A percentile compares a stretch with the other conserved stretches of the same genome.
Evolutionary conservation across 305 asterid species (phyloP).

Genomic region (Nicotiana rustica): DNA sequence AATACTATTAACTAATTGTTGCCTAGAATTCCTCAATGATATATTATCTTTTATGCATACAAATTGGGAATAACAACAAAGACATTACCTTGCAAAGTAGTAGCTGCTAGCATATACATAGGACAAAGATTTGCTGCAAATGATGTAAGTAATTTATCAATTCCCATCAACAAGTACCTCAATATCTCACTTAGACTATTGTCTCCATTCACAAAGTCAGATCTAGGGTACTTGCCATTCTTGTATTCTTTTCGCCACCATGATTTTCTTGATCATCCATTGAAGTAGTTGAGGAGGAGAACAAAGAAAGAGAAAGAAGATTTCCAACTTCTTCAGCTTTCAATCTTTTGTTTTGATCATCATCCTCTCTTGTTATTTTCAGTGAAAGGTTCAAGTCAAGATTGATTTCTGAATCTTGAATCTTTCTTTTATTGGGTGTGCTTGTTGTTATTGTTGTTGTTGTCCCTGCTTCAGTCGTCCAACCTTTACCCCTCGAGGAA

Average conservation of each 20-base stretch:
- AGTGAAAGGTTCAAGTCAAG: slow-evolving; percentile 79
- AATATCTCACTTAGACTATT: slow-evolving; percentile 65
- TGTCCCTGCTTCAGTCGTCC: slow-evolving; percentile 10
- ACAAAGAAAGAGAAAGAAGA: slow-evolving; percentile 58
- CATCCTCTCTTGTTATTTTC: slow-evolving; percentile 43
- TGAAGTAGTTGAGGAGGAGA: slow-evolving; percentile 45
- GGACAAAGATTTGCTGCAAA: slow-evolving; percentile 31
- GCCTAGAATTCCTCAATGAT: slow-evolving; percentile 27
- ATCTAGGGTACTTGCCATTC: slow-evolving; percentile 51
- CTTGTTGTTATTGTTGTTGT: not conserved
- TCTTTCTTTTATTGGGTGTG: slow-evolving; percentile 60
- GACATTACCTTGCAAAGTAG: slow-evolving; percentile 1
- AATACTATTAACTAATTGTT: not conserved
- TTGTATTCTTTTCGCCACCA: slow-evolving; percentile 36
- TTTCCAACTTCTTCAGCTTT: slow-evolving; percentile 36
- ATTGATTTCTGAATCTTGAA: slow-evolving; percentile 39
- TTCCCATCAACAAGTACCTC: slow-evolving; percentile 33
- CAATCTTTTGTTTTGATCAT: slow-evolving; percentile 37
- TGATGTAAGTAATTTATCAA: not conserved
- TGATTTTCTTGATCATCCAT: slow-evolving; percentile 3
- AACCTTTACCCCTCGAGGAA: slow-evolving; percentile 17
- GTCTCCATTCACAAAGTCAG: slow-evolving; percentile 67
- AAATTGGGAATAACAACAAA: slow-evolving; percentile 25
- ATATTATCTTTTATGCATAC: slow-evolving; percentile 14
- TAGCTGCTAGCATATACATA: slow-evolving; percentile 7